Evolutionary conservation across 805 yeast genomes (phyloP).

Genomic region (Torulaspora quercuum): DNA sequence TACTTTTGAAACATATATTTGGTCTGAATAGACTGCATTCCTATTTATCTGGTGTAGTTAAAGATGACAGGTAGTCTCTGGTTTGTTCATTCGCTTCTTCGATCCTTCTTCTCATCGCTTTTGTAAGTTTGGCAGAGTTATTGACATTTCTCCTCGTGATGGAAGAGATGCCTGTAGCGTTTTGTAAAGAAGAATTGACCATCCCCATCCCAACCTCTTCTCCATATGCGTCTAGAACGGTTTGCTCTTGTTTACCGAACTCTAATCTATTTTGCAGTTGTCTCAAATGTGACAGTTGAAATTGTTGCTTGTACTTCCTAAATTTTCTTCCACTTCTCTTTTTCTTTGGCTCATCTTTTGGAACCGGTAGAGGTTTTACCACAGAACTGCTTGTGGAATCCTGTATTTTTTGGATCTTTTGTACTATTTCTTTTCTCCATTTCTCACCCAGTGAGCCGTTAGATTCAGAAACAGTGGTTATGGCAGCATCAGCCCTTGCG

Average conservation of each 20-base stretch:
- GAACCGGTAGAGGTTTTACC: slow-evolving; percentile 69
- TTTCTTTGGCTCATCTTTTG: slow-evolving; percentile 71
- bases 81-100: slow-evolving; percentile 25
- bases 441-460: slow-evolving; percentile 55
- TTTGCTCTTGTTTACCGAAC: slow-evolving; percentile 72
- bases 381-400: slow-evolving; percentile 73
- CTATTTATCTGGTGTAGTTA: not conserved
- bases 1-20: too few species aligned
- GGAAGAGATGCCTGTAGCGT: slow-evolving; percentile 24
- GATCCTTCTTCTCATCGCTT: slow-evolving; percentile 53
- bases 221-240: slow-evolving; percentile 61
- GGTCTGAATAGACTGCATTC: too few species aligned
- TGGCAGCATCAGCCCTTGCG: slow-evolving; percentile 70
- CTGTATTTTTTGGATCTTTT: slow-evolving; percentile 64
- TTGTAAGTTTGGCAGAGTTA: slow-evolving; percentile 58
- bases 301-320: slow-evolving; percentile 76
- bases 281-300: slow-evolving; percentile 74
- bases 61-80: slow-evolving; percentile 15
- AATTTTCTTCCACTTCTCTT: slow-evolving; percentile 82
- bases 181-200: slow-evolving; percentile 37
- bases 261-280: slow-evolving; percentile 81
- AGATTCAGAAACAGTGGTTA: slow-evolving; percentile 29
- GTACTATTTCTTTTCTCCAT: slow-evolving; percentile 57
- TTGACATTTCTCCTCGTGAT: slow-evolving; percentile 39
- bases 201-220: slow-evolving; percentile 83